Percentiles rank a stretch among this genome's conserved stretches.
Conservation (phyloP, 2,329 filamentous ascomycete species). For the Scytalidium lignicola region DNA sequence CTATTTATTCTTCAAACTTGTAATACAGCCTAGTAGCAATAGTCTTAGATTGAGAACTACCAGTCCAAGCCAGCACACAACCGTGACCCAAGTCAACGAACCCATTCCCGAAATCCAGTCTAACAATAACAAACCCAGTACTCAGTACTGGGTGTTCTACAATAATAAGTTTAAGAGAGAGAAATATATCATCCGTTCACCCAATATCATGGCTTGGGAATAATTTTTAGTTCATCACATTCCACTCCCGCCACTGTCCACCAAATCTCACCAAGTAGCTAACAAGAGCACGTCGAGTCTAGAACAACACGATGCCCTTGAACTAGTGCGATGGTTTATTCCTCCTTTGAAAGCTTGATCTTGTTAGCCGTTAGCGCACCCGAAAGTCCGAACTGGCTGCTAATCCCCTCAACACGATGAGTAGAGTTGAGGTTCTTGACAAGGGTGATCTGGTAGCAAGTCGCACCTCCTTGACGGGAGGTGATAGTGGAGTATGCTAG, state of each 20-base stretch:
- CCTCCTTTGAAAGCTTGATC: conserved; percentile 2
- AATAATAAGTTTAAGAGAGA: not conserved
- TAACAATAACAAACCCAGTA: not conserved
- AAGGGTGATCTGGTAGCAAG: conserved; percentile 72
- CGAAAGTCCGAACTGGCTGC: conserved; percentile 58
- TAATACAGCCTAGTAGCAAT: too few species aligned
- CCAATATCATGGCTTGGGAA: not conserved
- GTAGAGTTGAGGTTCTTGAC: conserved; percentile 83
- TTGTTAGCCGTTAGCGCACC: conserved; percentile 48
- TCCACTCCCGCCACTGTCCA: not conserved
- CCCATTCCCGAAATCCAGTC: not conserved
- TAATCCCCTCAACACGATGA: conserved; percentile 68
- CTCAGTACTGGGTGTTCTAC: not conserved
- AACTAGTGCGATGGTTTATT: not conserved
- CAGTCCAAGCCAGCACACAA: too few species aligned
- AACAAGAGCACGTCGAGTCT: not conserved
- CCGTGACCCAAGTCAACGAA: not conserved
- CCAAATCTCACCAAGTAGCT: not conserved
- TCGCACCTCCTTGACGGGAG: conserved; percentile 69
- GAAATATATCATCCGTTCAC: not conserved
- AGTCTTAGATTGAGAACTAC: too few species aligned
- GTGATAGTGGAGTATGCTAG: conserved; percentile 70
- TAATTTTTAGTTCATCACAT: conserved; percentile 3
- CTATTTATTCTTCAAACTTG: too few species aligned
- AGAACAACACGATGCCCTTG: not conserved